Conservation (phyloP, 768 basidiomycete genomes). For the Hirschioporus abietinus region DNA sequence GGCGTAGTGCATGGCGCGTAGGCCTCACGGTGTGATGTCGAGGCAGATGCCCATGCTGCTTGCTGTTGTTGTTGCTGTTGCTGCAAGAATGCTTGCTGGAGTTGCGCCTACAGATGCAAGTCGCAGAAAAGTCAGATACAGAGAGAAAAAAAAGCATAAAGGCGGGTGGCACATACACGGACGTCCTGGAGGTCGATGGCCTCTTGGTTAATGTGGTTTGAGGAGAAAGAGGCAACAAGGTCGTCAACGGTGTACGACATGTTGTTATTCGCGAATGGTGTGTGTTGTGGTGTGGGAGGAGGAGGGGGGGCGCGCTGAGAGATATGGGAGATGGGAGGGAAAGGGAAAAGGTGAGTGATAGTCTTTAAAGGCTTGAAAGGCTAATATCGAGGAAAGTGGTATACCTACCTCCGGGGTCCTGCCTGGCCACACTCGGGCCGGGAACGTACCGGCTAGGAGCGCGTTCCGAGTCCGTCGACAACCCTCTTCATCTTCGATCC, state of each 20-base stretch:
- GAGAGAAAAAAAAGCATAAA: slow-evolving; percentile 18
- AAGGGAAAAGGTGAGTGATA: background rate
- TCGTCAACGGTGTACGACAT: slow-evolving; percentile 48
- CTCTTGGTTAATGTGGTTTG: slow-evolving; percentile 48
- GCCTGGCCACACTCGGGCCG: background rate
- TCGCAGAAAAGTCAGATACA: slow-evolving; percentile 14
- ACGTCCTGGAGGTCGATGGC: slow-evolving; percentile 44
- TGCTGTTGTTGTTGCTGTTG: slow-evolving; percentile 21
- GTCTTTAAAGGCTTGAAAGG: slow-evolving; percentile 1
- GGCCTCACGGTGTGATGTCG: slow-evolving; percentile 22
- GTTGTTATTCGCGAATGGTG: background rate
- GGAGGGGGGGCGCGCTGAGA: slow-evolving; percentile 7
- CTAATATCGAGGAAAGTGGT: background rate
- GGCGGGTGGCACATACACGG: slow-evolving; percentile 29
- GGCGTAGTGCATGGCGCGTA: slow-evolving; percentile 36
- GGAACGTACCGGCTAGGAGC: background rate
- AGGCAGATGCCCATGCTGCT: slow-evolving; percentile 16
- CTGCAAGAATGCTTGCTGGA: slow-evolving; percentile 36
- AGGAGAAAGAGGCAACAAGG: slow-evolving; percentile 42
- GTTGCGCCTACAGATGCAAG: slow-evolving; percentile 34
- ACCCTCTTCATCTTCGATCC: background rate
- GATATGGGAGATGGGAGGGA: background rate
- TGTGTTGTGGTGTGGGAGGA: slow-evolving; percentile 10
- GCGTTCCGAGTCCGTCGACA: background rate
- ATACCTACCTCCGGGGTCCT: background rate